phyloP scores from a whole-genome alignment of 2,329 filamentous ascomycete species.

The Coleophoma cylindrospora region DNA sequence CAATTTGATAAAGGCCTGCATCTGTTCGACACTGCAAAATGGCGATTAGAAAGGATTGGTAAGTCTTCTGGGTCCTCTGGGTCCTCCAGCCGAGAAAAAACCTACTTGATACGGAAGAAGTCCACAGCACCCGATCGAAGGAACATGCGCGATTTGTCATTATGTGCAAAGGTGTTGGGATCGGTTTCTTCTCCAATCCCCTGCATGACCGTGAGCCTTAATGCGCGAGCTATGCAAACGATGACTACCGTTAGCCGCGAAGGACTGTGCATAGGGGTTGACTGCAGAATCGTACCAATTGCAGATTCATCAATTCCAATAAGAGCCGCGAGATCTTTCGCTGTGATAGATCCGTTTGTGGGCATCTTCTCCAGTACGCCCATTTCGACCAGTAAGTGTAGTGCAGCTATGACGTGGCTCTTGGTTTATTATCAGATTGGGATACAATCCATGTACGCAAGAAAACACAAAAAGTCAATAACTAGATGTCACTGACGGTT shows the following conservation, averaged over 20 bases:
- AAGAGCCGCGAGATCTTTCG: conserved; percentile 9
- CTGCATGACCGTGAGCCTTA: conserved; percentile 8
- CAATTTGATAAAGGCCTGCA: conserved; percentile 8
- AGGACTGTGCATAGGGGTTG: no score
- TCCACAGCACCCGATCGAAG: not conserved
- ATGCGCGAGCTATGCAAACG: conserved; percentile 4
- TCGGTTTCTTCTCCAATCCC: conserved; percentile 3
- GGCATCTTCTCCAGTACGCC: conserved; percentile 6
- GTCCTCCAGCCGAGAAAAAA: no score
- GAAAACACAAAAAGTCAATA: conserved; percentile 9
- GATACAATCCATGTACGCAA: not conserved
- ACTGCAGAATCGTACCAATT: conserved; percentile 3
- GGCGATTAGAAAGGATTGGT: no score
- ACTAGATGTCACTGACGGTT: no score
- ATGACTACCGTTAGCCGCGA: no score
- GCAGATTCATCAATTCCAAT: conserved; percentile 12
- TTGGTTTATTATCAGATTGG: no score
- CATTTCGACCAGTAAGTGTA: conserved; percentile 3
- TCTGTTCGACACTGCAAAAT: conserved; percentile 7
- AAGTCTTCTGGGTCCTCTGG: no score
- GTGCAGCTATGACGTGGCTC: no score
- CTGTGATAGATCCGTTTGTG: conserved; percentile 6
- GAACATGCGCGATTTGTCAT: no score
- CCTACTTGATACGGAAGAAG: no score
- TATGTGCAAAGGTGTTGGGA: not conserved